Evolutionary conservation across 179 eudicot species (phyloP), one percentile per base, ranked within the genome.

Genomic region (Beta lomatogona): DNA sequence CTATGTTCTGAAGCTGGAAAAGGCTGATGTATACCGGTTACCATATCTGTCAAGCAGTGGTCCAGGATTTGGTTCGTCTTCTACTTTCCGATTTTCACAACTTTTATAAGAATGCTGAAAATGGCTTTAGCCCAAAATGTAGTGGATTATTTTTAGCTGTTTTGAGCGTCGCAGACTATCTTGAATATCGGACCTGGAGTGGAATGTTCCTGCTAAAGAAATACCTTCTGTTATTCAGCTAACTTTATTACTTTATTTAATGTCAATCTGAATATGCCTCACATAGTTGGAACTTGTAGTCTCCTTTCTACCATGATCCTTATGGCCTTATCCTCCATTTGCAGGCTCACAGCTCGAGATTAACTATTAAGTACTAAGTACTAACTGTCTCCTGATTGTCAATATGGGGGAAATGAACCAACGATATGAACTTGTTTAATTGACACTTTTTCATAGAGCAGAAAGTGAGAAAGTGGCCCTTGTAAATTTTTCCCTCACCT

Each of bases 1-100:
- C 65, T 96, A 96, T 71, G 96, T 89, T 79, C 82, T 96, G 92
- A 96, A 96, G 94, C 79, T 87, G 86, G 99, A 96, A 68, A 96
- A 96, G 87, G 99, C 99, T 87, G 99, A 96, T 86, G 99, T 96
- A 52, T 96, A 96, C 79, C 90, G 99, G 74, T 81, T 96, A 83
- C 99, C 99, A 50, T 96, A 96, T 88, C 85, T 96, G 80, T 71
- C 87, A 58, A 94, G 99, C 89, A 88, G 99, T 78, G 98, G 92
- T 36, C 99, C 99, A 52, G 99, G 98, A 83, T 96, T 96, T 81
- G 99, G 99, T 96, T 76, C 81, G 96, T 88, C 76, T 82, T 77
- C 53, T 48, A 53, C 57, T 50, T 72, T 66, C 48, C 46, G 4
- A 44, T 78, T 63, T 14, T 80, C 77, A 45, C 57, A 60, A 71